Evolutionary conservation across 2,329 filamentous ascomycete species (phyloP).

Genomic region (Diaporthe australafricana): DNA sequence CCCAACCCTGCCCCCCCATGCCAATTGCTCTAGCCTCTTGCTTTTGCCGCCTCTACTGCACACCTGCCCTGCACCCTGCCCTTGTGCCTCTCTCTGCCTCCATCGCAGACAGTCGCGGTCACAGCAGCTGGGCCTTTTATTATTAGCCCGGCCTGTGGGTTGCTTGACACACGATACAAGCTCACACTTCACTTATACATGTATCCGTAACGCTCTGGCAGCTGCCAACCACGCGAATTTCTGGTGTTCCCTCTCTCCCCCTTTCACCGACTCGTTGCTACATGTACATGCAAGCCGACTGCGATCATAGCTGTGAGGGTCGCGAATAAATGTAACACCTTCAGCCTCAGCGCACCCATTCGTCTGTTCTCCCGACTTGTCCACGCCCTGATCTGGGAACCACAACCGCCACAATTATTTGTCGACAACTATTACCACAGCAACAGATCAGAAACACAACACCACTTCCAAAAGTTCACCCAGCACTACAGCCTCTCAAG

Average conservation of each 20-base stretch:
- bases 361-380: background rate
- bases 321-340: conserved; percentile 15
- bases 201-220: conserved; percentile 19
- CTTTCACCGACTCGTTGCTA: conserved; percentile 7
- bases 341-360: conserved; percentile 4
- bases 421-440: background rate
- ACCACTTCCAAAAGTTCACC: no score
- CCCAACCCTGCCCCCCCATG: background rate
- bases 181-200: background rate
- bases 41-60: background rate
- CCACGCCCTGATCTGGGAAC: background rate
- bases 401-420: background rate
- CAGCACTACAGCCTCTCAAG: background rate
- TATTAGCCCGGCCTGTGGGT: background rate
- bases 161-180: background rate
- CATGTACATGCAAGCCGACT: background rate
- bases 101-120: conserved; percentile 12
- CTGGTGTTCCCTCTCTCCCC: background rate
- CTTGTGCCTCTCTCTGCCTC: background rate
- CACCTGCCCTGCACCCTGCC: background rate
- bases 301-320: background rate
- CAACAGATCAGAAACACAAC: background rate
- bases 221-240: conserved; percentile 23
- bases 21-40: background rate
- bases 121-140: conserved; percentile 10